These are phyloP conservation scores for Tuber melanosporum DNA, from an alignment of 495 filamentous ascomycete genomes.

Conservation along the genomic window DNA sequence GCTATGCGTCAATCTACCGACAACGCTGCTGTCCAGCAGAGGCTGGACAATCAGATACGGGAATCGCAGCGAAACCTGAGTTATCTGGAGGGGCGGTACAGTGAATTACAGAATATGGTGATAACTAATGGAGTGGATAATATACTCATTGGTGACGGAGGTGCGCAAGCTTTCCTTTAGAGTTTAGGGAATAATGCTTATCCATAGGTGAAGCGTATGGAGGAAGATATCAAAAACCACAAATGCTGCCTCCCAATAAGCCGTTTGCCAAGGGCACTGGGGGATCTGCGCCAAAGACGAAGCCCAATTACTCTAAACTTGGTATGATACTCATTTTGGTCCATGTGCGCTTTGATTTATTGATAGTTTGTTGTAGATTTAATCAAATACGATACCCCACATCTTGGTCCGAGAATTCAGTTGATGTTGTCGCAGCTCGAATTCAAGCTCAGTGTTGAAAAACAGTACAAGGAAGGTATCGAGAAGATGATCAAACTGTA, in stretches of 20 bases:
- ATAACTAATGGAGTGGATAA: conserved; percentile 54
- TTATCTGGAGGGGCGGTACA: conserved; percentile 85
- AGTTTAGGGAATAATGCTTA: conserved; percentile 42
- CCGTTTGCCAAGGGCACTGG: conserved; percentile 67
- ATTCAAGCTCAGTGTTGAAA: conserved; percentile 98
- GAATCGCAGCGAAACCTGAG: conserved; percentile 87
- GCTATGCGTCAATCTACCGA: conserved; percentile 91
- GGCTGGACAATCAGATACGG: conserved; percentile 84
- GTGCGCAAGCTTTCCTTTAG: conserved; percentile 51
- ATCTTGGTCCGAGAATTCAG: conserved; percentile 95
- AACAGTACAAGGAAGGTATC: conserved; percentile 97
- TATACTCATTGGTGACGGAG: conserved; percentile 52
- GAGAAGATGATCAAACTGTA: conserved; percentile 99
- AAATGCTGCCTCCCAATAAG: conserved; percentile 74
- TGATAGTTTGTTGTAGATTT: conserved; percentile 58
- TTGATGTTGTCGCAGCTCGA: conserved; percentile 98
- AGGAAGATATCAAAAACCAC: conserved; percentile 45
- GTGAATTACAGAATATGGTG: conserved; percentile 75
- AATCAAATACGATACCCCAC: conserved; percentile 96
- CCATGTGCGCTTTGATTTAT: conserved; percentile 20
- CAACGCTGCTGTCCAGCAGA: conserved; percentile 80
- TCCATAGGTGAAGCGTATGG: conserved; percentile 31
- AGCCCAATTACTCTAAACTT: conserved; percentile 91
- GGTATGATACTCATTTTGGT: conserved; percentile 53
- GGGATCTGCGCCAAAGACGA: conserved; percentile 52